These are phyloP conservation scores for Rubia tinctorum DNA, from an alignment of 305 asterid species.

Conservation along the genomic window DNA sequence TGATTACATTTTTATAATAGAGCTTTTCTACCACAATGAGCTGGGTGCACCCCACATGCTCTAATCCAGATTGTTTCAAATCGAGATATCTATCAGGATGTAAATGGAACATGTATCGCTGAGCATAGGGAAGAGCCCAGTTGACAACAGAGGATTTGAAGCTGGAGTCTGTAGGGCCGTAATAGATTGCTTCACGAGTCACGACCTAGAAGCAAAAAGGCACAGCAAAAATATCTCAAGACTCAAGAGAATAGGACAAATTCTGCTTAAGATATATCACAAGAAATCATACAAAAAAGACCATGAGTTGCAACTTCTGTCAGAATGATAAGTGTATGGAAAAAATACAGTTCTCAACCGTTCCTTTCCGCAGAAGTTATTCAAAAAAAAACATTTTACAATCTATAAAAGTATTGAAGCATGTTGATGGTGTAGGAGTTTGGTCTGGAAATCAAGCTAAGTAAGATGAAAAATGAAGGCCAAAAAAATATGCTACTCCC, in stretches of 20 bases:
- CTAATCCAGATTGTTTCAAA: slow-evolving; percentile 61
- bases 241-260: slow-evolving; percentile 7
- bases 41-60: slow-evolving; percentile 75
- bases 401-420: not conserved
- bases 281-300: not conserved
- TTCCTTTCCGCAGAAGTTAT: not conserved
- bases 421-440: not conserved
- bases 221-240: slow-evolving; percentile 11
- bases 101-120: slow-evolving; percentile 52
- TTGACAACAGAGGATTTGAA: slow-evolving; percentile 56
- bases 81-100: slow-evolving; percentile 56
- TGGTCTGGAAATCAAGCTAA: not conserved
- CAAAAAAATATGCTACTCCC: too few relatives aligned
- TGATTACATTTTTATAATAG: slow-evolving; percentile 65
- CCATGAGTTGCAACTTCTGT: not conserved
- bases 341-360: not conserved
- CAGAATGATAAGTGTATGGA: not conserved
- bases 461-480: not conserved
- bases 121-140: slow-evolving; percentile 88
- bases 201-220: slow-evolving; percentile 60
- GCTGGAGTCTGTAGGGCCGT: slow-evolving; percentile 45
- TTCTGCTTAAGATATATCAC: slow-evolving; percentile 9
- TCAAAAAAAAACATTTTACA: not conserved
- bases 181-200: slow-evolving; percentile 65
- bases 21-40: slow-evolving; percentile 65